Percentiles rank a stretch among this genome's conserved stretches.
phyloP scores from a whole-genome alignment of 306 rosid genomes.

The Lablab purpureus region DNA sequence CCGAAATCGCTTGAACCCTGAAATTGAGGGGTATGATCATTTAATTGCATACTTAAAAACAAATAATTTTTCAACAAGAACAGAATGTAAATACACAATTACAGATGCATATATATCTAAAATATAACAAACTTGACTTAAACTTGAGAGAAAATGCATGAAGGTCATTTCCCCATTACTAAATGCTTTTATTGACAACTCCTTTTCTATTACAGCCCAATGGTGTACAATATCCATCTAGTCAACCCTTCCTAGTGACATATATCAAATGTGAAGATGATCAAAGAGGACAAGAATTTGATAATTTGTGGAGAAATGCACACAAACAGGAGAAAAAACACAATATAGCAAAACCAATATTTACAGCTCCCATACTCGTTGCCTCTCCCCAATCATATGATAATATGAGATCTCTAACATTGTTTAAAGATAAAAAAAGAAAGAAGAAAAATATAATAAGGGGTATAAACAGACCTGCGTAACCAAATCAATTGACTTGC shows the following conservation, averaged over 20 bases:
- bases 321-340: neutral
- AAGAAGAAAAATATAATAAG: neutral
- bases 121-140: conserved; percentile 26
- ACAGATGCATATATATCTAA: neutral
- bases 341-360: conserved; percentile 16
- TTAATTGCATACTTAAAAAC: conserved; percentile 3
- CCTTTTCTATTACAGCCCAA: neutral
- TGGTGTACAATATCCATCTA: neutral
- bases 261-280: conserved; percentile 7
- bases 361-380: conserved; percentile 4
- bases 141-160: neutral
- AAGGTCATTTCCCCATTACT: neutral
- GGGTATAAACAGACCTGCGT: conserved; percentile 62
- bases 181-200: neutral
- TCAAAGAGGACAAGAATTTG: conserved; percentile 18
- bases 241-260: neutral
- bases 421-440: conserved; percentile 13
- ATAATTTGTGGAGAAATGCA: conserved; percentile 21
- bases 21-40: conserved; percentile 41
- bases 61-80: conserved; percentile 19
- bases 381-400: neutral
- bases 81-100: neutral
- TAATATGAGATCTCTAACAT: conserved; percentile 22
- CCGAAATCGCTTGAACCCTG: conserved; percentile 59
- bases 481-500: conserved; percentile 68